phyloP scores from a whole-genome alignment of 1,139 yeast species.

The Suhomyces wounanorum region DNA sequence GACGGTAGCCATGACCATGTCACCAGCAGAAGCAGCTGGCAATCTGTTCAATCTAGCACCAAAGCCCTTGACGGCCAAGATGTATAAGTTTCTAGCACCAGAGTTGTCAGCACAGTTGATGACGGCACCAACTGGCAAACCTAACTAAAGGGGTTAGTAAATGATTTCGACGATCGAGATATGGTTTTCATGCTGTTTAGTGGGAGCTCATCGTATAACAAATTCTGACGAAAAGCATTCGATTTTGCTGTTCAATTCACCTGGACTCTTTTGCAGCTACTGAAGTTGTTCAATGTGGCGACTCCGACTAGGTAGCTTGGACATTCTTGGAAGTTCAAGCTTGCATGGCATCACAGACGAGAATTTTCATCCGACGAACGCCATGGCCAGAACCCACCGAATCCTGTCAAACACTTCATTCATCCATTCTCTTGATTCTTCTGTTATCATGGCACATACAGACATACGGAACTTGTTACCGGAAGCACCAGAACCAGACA shows the following conservation, averaged over 20 bases:
- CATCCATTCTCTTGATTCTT: neutral
- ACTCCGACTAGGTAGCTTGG: neutral
- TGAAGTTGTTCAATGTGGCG: neutral
- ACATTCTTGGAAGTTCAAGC: neutral
- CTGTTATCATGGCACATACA: conserved; percentile 55
- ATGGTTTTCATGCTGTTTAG: neutral
- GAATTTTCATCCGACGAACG: neutral
- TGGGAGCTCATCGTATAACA: neutral
- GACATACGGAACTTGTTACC: conserved; percentile 99
- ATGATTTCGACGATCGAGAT: neutral
- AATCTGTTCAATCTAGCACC: conserved; percentile 99
- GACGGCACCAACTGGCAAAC: conserved; percentile 99
- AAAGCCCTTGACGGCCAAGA: conserved; percentile 97
- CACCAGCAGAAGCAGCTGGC: conserved; percentile 99
- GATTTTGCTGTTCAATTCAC: neutral
- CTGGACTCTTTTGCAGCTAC: neutral
- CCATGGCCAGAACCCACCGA: neutral
- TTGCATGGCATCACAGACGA: neutral
- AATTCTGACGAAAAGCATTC: neutral
- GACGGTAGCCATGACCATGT: conserved; percentile 99
- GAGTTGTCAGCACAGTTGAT: conserved; percentile 99
- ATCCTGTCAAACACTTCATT: neutral
- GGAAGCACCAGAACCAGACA: conserved; percentile 95
- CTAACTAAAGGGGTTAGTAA: conserved; percentile 57
- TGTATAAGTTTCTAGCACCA: conserved; percentile 99